Evolutionary conservation across 352 stramenopile genomes (phyloP).

Genomic region (Elongisporangium senticosum): DNA sequence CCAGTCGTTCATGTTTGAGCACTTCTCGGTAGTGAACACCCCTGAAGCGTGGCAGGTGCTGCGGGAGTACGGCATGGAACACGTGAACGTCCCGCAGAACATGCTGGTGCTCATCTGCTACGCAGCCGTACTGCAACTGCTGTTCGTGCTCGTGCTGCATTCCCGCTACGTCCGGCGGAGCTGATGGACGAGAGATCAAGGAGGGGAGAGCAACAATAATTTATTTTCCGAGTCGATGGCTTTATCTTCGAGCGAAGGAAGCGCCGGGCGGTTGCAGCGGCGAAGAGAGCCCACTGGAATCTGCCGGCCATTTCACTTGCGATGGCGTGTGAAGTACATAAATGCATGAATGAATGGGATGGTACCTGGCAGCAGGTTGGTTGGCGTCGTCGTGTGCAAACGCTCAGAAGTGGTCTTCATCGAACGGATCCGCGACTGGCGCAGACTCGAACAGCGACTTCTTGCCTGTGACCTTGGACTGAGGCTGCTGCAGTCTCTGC

Average conservation of each 20-base stretch:
- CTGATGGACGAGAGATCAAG: neutral
- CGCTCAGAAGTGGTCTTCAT: neutral
- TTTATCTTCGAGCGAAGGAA: neutral
- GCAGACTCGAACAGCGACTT: neutral
- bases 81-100: conserved; percentile 41
- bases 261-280: neutral
- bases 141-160: conserved; percentile 35
- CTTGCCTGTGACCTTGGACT: neutral
- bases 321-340: neutral
- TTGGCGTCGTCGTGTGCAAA: neutral
- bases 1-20: conserved; percentile 80
- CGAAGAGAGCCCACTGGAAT: neutral
- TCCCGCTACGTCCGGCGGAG: conserved; percentile 12
- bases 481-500: conserved; percentile 29
- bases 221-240: neutral
- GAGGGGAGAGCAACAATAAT: neutral
- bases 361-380: neutral
- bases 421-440: neutral
- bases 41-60: conserved; percentile 19
- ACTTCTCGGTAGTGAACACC: conserved; percentile 40
- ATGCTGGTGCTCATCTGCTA: conserved; percentile 56
- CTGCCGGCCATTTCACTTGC: no score
- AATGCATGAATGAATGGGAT: neutral
- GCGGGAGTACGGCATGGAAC: conserved; percentile 43
- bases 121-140: conserved; percentile 38